These are phyloP conservation scores for Trebouxia sp. DNA, from an alignment of 139 green algal species.

Conservation along the genomic window DNA sequence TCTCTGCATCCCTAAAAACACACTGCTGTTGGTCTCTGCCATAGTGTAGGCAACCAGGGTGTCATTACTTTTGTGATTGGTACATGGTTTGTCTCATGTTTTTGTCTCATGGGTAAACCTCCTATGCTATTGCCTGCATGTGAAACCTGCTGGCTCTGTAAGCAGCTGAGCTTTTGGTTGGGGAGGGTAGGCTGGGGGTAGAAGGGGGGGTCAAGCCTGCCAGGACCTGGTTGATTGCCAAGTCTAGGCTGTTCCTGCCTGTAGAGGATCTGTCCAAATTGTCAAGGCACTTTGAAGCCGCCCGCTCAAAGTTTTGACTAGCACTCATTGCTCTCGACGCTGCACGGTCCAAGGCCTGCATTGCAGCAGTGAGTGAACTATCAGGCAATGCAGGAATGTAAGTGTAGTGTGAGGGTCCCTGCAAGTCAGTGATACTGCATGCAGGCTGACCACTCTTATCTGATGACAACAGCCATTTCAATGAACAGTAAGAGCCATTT, in stretches of 20 bases:
- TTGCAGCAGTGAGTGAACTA: neutral
- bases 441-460: neutral
- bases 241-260: neutral
- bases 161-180: neutral
- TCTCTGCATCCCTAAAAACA: too few species aligned
- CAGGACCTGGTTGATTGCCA: slow-evolving; percentile 23
- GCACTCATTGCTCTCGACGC: neutral
- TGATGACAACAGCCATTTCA: neutral
- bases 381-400: neutral
- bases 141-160: neutral
- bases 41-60: too few species aligned
- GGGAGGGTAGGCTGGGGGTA: neutral
- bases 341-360: neutral
- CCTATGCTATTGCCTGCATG: slow-evolving; percentile 11
- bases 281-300: slow-evolving; percentile 18
- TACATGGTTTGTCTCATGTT: too few species aligned
- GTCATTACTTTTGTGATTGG: too few species aligned
- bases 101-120: too few species aligned
- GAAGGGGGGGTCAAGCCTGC: neutral
- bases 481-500: neutral
- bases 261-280: neutral
- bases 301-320: slow-evolving; percentile 6
- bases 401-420: neutral
- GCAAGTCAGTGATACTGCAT: neutral
- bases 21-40: too few species aligned